Percentiles rank a stretch among this genome's conserved stretches.
phyloP scores from a whole-genome alignment of 169 alveolate species.

The Eimeria sp. region DNA sequence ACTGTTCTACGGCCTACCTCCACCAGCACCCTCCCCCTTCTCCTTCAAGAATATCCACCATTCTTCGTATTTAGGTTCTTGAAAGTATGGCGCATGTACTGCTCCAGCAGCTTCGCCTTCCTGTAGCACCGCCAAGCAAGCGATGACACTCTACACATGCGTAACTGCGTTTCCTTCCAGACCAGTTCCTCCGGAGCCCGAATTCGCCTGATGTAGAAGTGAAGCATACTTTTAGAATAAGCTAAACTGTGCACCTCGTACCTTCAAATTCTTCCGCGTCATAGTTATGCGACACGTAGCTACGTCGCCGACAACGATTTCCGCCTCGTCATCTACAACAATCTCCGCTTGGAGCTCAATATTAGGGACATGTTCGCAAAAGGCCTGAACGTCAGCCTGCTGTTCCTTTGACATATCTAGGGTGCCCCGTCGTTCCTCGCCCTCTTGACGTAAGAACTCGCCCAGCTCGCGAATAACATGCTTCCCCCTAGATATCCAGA shows the following conservation, averaged over 20 bases:
- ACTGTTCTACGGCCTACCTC: slow-evolving; percentile 41
- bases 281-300: slow-evolving; percentile 92
- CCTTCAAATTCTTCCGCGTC: slow-evolving; percentile 89
- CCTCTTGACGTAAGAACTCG: slow-evolving; percentile 90
- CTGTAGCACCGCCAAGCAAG: slow-evolving; percentile 17
- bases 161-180: background rate
- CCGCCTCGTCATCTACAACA: slow-evolving; percentile 92
- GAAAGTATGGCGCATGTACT: slow-evolving; percentile 94
- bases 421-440: slow-evolving; percentile 90
- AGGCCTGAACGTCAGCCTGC: slow-evolving; percentile 91
- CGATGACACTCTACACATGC: background rate
- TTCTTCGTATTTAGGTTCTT: slow-evolving; percentile 94
- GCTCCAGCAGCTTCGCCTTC: slow-evolving; percentile 93
- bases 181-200: background rate
- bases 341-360: slow-evolving; percentile 89
- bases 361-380: slow-evolving; percentile 90
- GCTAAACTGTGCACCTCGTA: background rate
- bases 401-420: slow-evolving; percentile 89
- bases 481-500: slow-evolving; percentile 89
- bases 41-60: slow-evolving; percentile 93
- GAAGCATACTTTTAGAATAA: background rate
- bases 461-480: slow-evolving; percentile 89
- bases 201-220: background rate
- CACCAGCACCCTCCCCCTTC: slow-evolving; percentile 66
- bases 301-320: slow-evolving; percentile 93